Evolutionary conservation across 2,329 filamentous ascomycete genomes (phyloP), one percentile per base, ranked within the genome.

Genomic region (Diaporthe sp.): DNA sequence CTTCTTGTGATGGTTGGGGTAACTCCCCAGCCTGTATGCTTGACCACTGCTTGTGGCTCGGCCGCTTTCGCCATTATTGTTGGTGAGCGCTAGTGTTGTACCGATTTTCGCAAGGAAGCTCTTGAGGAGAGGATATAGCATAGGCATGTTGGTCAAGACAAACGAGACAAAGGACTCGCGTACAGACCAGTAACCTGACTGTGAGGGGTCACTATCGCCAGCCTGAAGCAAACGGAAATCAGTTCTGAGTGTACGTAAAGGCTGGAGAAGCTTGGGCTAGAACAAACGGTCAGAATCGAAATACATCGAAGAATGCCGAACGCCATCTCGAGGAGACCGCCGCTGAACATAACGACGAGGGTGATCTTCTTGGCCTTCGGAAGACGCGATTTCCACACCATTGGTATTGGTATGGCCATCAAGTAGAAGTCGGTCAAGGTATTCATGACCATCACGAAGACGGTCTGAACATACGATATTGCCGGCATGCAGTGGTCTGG

Each of bases 241-340:
- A 74, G 65, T 28, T 34, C 49, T 34, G 6, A 22, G 15, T 8
- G 19, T 28, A 15, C 19, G 17, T 3, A 9, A 25, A 49, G 1
- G 73, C 68, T 74, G 79, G 39, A 75, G 42, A 25, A 71, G 31
- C 17, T 39, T 34, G 39, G 28, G 44, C 55, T 4, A 28, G n/a
- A 61, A 51, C 25, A 61, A 65, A 82, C 80, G 17, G 82, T 86
- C 25, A 88, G 78, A 51, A 89, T 88, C 25, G 87, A 81, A 2
- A 86, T 85, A 62, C 85, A 88, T 71, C 88, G 86, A 12, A 90
- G 80, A 74, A 88, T 87, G 1, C 87, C 87, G 42, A 86, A 86
- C 22, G 86, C 84, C 82, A 89, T 89, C 71, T 89, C 86, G 75
- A 90, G 86, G 13, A 88, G 80, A 4, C 87, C 88, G 44, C 87